These are phyloP conservation scores for Stagonosporopsis vannaccii DNA, from an alignment of 2,329 filamentous ascomycete species.

Conservation along the genomic window DNA sequence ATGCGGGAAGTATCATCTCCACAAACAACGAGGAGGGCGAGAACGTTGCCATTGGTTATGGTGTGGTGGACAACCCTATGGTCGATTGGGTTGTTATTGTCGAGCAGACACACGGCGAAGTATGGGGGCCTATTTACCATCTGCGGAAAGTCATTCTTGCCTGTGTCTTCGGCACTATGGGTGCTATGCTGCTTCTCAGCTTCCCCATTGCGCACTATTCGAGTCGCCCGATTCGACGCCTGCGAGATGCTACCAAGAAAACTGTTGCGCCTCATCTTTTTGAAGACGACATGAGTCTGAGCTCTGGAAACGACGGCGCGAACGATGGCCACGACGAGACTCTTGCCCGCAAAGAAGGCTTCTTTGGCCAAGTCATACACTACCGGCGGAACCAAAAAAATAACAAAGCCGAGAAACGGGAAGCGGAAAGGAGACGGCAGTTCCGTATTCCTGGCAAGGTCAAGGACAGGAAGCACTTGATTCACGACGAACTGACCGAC, in stretches of 20 bases:
- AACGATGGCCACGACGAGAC: conserved; percentile 58
- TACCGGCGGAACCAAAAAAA: conserved; percentile 44
- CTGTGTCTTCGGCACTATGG: conserved; percentile 84
- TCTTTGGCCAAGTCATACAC: conserved; percentile 49
- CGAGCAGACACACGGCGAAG: conserved; percentile 77
- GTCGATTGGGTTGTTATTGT: conserved; percentile 85
- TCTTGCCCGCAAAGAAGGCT: conserved; percentile 57
- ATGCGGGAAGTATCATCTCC: conserved; percentile 72
- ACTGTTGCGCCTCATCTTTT: conserved; percentile 73
- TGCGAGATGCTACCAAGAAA: conserved; percentile 77
- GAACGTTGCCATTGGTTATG: conserved; percentile 80
- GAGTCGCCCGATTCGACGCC: conserved; percentile 77
- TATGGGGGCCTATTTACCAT: conserved; percentile 75
- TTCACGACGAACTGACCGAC: conserved; percentile 87
- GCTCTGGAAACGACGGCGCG: conserved; percentile 45
- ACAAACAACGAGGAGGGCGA: conserved; percentile 75
- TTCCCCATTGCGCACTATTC: conserved; percentile 83
- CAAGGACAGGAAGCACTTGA: conserved; percentile 72
- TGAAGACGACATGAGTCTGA: conserved; percentile 49
- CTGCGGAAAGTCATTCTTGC: conserved; percentile 82
- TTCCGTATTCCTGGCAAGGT: conserved; percentile 91
- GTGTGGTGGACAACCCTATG: conserved; percentile 69
- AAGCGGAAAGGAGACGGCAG: conserved; percentile 56
- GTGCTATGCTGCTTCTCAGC: conserved; percentile 73
- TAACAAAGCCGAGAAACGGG: conserved; percentile 46